These are phyloP conservation scores for Naganishia vaughanmartiniae DNA, from an alignment of 768 basidiomycete genomes.

Conservation along the genomic window DNA sequence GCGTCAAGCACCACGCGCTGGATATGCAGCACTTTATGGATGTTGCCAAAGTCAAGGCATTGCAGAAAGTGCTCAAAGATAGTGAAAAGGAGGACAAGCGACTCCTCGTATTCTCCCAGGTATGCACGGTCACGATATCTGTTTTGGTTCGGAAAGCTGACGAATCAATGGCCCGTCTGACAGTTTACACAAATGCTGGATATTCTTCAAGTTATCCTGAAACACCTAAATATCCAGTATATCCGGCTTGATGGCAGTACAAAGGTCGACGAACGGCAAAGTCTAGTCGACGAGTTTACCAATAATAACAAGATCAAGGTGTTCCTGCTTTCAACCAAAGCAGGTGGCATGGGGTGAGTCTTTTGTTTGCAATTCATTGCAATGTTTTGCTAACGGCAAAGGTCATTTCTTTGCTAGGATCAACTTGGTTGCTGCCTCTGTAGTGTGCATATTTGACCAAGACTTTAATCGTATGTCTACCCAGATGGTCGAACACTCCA, in stretches of 20 bases:
- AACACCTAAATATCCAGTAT: conserved; percentile 68
- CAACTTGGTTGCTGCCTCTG: conserved; percentile 91
- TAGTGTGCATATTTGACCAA: conserved; percentile 91
- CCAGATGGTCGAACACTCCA: neutral
- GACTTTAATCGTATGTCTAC: conserved; percentile 69
- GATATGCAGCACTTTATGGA: conserved; percentile 73
- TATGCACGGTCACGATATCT: conserved; percentile 48
- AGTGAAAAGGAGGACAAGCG: conserved; percentile 72
- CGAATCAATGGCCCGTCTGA: neutral
- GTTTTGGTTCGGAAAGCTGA: neutral
- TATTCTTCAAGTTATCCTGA: conserved; percentile 79
- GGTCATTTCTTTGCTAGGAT: conserved; percentile 60
- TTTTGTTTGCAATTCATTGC: neutral
- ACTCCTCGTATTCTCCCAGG: conserved; percentile 91
- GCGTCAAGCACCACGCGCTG: conserved; percentile 64
- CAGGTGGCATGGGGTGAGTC: conserved; percentile 57
- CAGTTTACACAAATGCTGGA: conserved; percentile 96
- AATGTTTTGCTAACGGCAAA: neutral
- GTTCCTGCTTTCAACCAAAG: conserved; percentile 87
- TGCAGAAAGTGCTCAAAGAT: conserved; percentile 68
- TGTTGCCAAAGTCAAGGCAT: conserved; percentile 77
- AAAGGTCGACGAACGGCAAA: conserved; percentile 86
- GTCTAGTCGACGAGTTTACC: conserved; percentile 91
- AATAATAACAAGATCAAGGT: conserved; percentile 80
- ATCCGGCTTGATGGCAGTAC: conserved; percentile 88